Conservation (phyloP, 1,284 basidiomycete species). For the Singerocomus inundabilis region DNA sequence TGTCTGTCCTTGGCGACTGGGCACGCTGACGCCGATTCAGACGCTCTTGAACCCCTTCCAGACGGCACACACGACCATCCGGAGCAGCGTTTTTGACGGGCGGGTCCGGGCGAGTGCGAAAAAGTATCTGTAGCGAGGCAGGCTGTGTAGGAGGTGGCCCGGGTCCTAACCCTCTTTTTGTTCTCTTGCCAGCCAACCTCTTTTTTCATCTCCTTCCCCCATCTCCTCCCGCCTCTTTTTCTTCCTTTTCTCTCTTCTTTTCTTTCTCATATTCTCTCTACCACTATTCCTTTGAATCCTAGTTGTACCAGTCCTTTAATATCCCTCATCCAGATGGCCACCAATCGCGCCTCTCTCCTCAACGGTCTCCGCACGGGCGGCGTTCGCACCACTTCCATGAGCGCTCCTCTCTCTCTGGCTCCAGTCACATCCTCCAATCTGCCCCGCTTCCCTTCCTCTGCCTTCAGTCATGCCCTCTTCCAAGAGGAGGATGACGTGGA, state of each 20-base stretch:
- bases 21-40: conserved; percentile 41
- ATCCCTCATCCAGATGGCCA: conserved; percentile 54
- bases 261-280: conserved; percentile 16
- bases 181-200: conserved; percentile 11
- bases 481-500: conserved; percentile 58
- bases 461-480: conserved; percentile 38
- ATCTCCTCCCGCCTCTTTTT: neutral
- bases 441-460: conserved; percentile 46
- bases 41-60: conserved; percentile 91
- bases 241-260: neutral
- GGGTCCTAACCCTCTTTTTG: conserved; percentile 21
- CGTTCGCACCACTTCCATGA: conserved; percentile 65
- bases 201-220: conserved; percentile 5
- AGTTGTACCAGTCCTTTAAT: conserved; percentile 37
- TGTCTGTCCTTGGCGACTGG: rapidly evolving
- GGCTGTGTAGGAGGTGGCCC: conserved; percentile 17
- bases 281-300: conserved; percentile 25
- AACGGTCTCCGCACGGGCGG: conserved; percentile 82
- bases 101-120: conserved; percentile 85
- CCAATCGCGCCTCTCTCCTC: conserved; percentile 76
- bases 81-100: conserved; percentile 77
- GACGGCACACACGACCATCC: conserved; percentile 80
- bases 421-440: conserved; percentile 57
- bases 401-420: conserved; percentile 66
- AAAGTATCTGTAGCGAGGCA: conserved; percentile 56